A percentile compares a stretch with the other conserved stretches of the same genome.
These are phyloP conservation scores for Pulchroboletus neoregius DNA, from an alignment of 1,284 basidiomycete species.

Conservation along the genomic window DNA sequence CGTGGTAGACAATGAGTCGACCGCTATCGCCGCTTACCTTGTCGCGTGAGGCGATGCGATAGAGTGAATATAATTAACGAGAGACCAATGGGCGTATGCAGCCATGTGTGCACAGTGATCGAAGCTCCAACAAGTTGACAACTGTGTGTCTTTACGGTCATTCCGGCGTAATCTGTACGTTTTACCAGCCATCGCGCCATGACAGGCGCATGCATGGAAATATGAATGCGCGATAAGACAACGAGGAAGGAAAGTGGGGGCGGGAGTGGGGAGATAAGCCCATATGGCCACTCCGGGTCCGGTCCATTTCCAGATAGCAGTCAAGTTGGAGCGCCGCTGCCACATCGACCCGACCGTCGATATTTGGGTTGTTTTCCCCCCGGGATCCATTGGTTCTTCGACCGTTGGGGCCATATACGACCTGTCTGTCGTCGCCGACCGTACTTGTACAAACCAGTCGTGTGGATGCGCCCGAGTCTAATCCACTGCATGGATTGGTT, in stretches of 20 bases:
- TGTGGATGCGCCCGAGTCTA: constrained; percentile 22
- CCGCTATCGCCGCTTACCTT: not conserved
- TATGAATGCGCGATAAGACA: constrained; percentile 4
- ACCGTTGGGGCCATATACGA: not conserved
- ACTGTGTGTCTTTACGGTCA: not conserved
- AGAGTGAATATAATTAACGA: constrained; percentile 16
- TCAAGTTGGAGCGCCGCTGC: not conserved
- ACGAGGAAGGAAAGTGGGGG: not conserved
- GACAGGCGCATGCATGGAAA: not conserved
- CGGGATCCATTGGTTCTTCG: not conserved
- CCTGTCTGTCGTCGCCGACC: too few species aligned
- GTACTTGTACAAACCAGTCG: too few species aligned
- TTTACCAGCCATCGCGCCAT: not conserved
- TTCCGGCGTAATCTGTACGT: not conserved
- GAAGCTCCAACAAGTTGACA: constrained; percentile 5
- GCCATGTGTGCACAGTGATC: constrained; percentile 14
- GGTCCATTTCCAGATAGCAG: too few species aligned
- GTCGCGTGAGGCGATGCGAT: not conserved
- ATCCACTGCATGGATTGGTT: constrained; percentile 3
- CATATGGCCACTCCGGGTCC: constrained; percentile 1
- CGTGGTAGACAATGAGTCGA: not conserved
- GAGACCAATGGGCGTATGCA: not conserved
- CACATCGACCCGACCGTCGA: not conserved
- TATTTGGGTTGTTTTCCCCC: not conserved
- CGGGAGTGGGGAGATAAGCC: constrained; percentile 2